phyloP scores from a whole-genome alignment of 139 green algal species.

The Auxenochlorella protothecoides region DNA sequence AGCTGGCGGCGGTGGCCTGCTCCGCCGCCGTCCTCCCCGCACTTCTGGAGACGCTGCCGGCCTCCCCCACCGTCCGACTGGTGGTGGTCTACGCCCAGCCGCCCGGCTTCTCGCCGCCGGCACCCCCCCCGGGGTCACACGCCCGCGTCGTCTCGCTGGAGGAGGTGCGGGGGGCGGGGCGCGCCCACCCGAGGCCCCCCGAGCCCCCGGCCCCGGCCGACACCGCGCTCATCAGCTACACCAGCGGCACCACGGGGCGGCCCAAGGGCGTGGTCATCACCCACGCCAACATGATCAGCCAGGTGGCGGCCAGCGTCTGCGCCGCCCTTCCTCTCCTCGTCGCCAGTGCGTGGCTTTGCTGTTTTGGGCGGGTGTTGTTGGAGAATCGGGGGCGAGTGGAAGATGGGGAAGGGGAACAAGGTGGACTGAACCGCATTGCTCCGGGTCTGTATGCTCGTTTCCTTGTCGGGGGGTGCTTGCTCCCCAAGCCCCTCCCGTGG shows the following conservation, averaged over 20 bases:
- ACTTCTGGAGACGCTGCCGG: slow-evolving; percentile 54
- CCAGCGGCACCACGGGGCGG: slow-evolving; percentile 74
- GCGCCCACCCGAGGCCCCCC: too few relatives aligned
- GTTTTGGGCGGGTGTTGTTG: too few relatives aligned
- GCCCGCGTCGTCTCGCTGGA: slow-evolving; percentile 49
- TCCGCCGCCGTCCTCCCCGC: slow-evolving; percentile 40
- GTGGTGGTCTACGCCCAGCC: slow-evolving; percentile 55
- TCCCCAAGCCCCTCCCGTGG: too few relatives aligned
- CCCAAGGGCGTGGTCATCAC: slow-evolving; percentile 84
- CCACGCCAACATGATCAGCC: slow-evolving; percentile 59
- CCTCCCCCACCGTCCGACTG: slow-evolving; percentile 65
- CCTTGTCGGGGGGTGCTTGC: too few relatives aligned
- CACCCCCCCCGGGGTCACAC: slow-evolving; percentile 18
- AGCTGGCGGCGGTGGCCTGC: slow-evolving; percentile 36
- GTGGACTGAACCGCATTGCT: too few relatives aligned
- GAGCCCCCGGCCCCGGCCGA: slow-evolving; percentile 25
- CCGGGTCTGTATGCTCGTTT: too few relatives aligned
- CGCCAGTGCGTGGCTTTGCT: too few relatives aligned
- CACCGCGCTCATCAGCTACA: slow-evolving; percentile 90
- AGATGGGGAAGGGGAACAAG: too few relatives aligned
- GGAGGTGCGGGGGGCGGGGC: slow-evolving; percentile 25
- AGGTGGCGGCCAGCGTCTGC: too few relatives aligned
- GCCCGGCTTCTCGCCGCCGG: slow-evolving; percentile 32
- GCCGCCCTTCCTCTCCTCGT: too few relatives aligned
- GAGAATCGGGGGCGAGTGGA: too few relatives aligned